Conservation (phyloP, 2,329 filamentous ascomycete genomes). For the Fusarium secorum region DNA sequence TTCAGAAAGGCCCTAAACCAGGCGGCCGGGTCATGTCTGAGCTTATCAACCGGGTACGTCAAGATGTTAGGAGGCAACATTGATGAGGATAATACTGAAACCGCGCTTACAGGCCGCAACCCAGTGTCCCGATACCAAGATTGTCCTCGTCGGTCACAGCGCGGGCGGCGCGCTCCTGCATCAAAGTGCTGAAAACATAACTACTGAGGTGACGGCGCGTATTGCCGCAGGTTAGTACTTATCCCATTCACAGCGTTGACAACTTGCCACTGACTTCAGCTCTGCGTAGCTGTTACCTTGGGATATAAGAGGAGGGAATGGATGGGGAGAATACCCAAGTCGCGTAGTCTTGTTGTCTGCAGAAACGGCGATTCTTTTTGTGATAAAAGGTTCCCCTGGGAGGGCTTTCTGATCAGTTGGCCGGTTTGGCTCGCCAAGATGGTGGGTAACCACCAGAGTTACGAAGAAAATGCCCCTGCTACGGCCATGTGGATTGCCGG, state of each 20-base stretch:
- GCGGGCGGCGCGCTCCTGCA: not conserved
- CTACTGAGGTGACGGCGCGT: not conserved
- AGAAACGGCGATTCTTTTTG: not conserved
- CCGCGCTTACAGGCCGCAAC: not conserved
- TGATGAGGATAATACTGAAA: not conserved
- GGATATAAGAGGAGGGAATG: not conserved
- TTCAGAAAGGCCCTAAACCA: not conserved
- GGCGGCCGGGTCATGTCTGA: not conserved
- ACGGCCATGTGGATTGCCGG: not conserved
- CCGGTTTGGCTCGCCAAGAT: not conserved
- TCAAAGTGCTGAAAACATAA: not conserved
- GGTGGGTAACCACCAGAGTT: not conserved
- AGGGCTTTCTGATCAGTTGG: too few species aligned
- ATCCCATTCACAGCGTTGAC: accelerated
- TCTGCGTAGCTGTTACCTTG: not conserved
- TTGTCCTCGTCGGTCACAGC: not conserved
- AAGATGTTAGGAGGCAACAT: too few species aligned
- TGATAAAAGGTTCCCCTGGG: not conserved
- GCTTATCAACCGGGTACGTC: not conserved
- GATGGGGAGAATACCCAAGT: not conserved
- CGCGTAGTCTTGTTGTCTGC: not conserved
- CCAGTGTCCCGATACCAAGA: not conserved
- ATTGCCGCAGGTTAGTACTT: not conserved
- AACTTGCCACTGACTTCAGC: not conserved
- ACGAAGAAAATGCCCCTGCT: not conserved